A percentile compares a stretch with the other conserved stretches of the same genome.
Conservation (phyloP, 306 rosid species). For the Pyrus communis region DNA sequence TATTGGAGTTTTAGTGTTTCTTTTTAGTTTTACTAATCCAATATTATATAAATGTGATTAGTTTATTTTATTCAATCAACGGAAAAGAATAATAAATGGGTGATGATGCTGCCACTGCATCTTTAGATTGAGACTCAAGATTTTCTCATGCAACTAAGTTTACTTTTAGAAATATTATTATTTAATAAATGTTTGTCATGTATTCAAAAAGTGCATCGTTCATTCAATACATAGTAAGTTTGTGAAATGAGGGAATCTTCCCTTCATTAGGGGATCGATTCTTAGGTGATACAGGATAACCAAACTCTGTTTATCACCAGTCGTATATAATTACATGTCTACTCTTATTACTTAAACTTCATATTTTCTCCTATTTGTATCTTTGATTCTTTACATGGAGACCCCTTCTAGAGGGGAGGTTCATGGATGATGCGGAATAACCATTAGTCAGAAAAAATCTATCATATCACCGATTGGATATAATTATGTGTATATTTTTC, state of each 20-base stretch:
- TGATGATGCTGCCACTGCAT: conserved; percentile 3
- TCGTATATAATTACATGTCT: background rate
- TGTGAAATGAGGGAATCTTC: background rate
- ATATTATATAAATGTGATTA: background rate
- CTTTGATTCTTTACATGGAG: background rate
- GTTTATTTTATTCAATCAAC: background rate
- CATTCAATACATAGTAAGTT: background rate
- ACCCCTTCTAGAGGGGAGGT: too few species aligned
- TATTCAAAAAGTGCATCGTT: too few species aligned
- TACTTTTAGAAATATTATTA: too few species aligned
- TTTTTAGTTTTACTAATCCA: conserved; percentile 6
- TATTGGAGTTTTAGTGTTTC: background rate
- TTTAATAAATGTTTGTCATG: too few species aligned
- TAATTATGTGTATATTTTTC: too few species aligned
- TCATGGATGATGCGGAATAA: too few species aligned
- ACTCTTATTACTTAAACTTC: background rate
- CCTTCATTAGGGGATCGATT: too few species aligned
- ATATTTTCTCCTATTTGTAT: background rate
- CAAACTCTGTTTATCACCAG: too few species aligned
- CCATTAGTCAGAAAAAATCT: too few species aligned
- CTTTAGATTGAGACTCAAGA: background rate
- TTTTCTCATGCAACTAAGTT: background rate
- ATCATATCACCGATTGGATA: too few species aligned
- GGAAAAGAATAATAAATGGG: background rate
- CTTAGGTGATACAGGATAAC: background rate